A percentile compares a stretch with the other conserved stretches of the same genome.
Conservation (phyloP, 2,329 filamentous ascomycete species). For the Setomelanomma holmii region DNA sequence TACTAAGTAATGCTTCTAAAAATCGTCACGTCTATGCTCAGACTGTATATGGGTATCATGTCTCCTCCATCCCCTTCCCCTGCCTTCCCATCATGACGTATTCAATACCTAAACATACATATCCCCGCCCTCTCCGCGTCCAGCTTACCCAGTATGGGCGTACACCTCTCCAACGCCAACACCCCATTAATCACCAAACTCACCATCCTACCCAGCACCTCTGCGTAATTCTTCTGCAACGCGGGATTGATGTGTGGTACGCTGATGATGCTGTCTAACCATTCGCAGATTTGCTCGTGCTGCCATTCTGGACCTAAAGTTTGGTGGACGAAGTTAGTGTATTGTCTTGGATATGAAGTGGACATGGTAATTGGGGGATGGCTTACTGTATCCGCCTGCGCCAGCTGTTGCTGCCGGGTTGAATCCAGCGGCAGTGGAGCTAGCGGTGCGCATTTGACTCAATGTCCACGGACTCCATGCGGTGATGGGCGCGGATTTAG, state of each 20-base stretch:
- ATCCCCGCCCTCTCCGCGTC: conserved; percentile 48
- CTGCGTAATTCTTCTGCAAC: conserved; percentile 38
- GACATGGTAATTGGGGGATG: no score
- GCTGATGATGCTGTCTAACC: conserved; percentile 38
- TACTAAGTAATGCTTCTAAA: no score
- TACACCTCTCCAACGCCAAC: conserved; percentile 35
- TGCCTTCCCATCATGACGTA: not conserved
- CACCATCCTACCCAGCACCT: conserved; percentile 40
- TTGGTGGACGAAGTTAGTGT: not conserved
- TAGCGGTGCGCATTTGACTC: conserved; percentile 33
- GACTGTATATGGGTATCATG: no score
- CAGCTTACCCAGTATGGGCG: conserved; percentile 38
- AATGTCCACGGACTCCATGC: conserved; percentile 47
- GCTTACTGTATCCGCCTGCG: conserved; percentile 23
- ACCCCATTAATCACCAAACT: conserved; percentile 50
- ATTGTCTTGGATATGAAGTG: not conserved
- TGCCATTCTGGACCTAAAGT: not conserved
- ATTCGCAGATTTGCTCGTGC: conserved; percentile 46
- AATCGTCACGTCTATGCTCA: no score
- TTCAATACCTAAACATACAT: conserved; percentile 48
- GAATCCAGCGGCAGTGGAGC: conserved; percentile 8
- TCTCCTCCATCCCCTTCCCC: not conserved
- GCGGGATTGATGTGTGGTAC: conserved; percentile 29
- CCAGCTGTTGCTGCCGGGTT: conserved; percentile 7
- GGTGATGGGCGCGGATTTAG: conserved; percentile 31